These are phyloP conservation scores for Cymbopogon flexuosus DNA, from an alignment of 202 grass and related monocot genomes.

Conservation along the genomic window DNA sequence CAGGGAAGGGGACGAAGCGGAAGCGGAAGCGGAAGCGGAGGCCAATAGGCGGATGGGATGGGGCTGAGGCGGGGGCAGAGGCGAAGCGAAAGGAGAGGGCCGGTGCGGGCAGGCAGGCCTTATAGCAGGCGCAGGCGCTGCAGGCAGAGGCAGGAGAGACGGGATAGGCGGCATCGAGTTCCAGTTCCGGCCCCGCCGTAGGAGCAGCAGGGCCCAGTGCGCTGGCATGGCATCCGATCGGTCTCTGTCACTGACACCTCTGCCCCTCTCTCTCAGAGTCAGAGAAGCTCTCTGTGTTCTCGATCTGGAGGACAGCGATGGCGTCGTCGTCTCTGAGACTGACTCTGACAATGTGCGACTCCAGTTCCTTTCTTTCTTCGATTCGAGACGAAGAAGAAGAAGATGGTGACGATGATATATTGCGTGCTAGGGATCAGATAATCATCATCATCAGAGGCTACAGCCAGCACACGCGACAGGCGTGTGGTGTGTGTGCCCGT, in stretches of 20 bases:
- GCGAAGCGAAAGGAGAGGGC: background rate
- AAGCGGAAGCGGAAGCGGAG: background rate
- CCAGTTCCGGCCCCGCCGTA: background rate
- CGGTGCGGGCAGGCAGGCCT: constrained; percentile 2
- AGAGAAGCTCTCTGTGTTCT: background rate
- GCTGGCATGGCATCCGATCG: background rate
- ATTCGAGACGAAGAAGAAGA: background rate
- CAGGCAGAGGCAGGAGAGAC: background rate
- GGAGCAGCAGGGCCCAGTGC: background rate
- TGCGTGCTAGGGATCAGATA: background rate
- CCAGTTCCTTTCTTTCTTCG: background rate
- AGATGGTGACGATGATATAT: too few species aligned
- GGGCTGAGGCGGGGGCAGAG: background rate
- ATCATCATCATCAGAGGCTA: background rate
- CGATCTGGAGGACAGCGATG: background rate
- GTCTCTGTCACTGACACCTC: background rate
- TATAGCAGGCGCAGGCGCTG: background rate
- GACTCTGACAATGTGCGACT: background rate
- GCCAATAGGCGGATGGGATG: background rate
- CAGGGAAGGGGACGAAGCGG: background rate
- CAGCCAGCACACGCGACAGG: background rate
- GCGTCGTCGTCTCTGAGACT: background rate
- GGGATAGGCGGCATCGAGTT: background rate
- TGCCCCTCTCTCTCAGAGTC: background rate
- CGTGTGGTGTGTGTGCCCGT: background rate